A percentile compares a stretch with the other conserved stretches of the same genome.
Evolutionary conservation across 768 basidiomycete species (phyloP).

Genomic region (Lactifluus pinguis): DNA sequence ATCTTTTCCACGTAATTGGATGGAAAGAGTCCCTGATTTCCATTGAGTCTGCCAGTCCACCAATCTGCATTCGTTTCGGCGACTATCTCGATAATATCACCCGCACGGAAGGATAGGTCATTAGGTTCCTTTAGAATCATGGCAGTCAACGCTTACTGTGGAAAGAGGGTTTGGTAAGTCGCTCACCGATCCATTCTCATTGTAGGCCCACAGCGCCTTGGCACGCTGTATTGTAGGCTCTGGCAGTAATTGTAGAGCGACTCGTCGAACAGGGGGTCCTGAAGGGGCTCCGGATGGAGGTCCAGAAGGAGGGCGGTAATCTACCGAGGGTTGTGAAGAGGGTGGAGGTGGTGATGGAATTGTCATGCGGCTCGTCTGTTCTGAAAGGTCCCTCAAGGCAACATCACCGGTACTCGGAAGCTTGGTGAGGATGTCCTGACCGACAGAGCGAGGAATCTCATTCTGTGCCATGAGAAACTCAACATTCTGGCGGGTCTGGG

Average conservation of each 20-base stretch:
- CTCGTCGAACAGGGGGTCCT: slow-evolving; percentile 17
- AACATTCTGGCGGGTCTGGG: slow-evolving; percentile 40
- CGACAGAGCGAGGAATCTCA: slow-evolving; percentile 34
- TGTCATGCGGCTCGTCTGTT: slow-evolving; percentile 18
- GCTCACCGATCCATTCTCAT: slow-evolving; percentile 45
- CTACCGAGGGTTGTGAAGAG: background rate
- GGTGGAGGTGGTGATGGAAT: slow-evolving; percentile 9
- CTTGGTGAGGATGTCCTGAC: slow-evolving; percentile 31
- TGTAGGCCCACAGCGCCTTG: slow-evolving; percentile 59
- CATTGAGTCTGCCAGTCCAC: slow-evolving; percentile 69
- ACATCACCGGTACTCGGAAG: slow-evolving; percentile 26
- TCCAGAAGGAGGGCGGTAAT: background rate
- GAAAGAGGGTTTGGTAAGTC: background rate
- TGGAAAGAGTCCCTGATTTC: slow-evolving; percentile 69
- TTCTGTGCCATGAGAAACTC: slow-evolving; percentile 36
- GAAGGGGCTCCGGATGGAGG: background rate
- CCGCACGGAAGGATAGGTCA: slow-evolving; percentile 70
- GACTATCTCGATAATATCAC: slow-evolving; percentile 70
- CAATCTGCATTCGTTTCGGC: slow-evolving; percentile 79
- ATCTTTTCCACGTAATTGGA: slow-evolving; percentile 63
- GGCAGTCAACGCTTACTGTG: background rate
- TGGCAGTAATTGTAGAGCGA: slow-evolving; percentile 18
- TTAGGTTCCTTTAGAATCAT: slow-evolving; percentile 48
- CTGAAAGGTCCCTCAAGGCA: slow-evolving; percentile 16
- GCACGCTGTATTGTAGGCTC: slow-evolving; percentile 29